Conservation (phyloP, 768 basidiomycete species). For the Tricholoma saponaceum region DNA sequence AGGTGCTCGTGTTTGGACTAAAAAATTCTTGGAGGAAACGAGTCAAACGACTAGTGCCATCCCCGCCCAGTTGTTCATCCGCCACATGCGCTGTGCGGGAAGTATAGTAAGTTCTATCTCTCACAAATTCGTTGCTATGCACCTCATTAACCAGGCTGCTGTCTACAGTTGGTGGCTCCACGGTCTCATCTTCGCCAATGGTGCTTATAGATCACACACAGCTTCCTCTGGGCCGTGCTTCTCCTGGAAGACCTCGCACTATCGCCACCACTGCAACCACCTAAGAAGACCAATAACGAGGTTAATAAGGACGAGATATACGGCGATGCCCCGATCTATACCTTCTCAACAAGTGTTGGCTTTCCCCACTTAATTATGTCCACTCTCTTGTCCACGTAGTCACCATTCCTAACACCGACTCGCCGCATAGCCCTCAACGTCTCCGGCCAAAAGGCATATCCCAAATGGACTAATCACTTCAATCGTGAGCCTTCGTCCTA, state of each 20-base stretch:
- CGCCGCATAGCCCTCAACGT: slow-evolving; percentile 44
- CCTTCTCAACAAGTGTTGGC: slow-evolving; percentile 55
- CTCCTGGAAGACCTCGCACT: slow-evolving; percentile 51
- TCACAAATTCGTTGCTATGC: too few relatives aligned
- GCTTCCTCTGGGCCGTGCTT: slow-evolving; percentile 50
- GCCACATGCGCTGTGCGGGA: slow-evolving; percentile 41
- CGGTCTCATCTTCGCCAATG: slow-evolving; percentile 38
- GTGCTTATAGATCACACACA: slow-evolving; percentile 34
- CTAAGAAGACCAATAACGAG: slow-evolving; percentile 29
- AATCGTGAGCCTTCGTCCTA: slow-evolving; percentile 39
- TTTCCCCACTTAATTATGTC: slow-evolving; percentile 63
- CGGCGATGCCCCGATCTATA: slow-evolving; percentile 59
- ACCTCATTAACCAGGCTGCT: background rate
- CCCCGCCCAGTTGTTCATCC: slow-evolving; percentile 15
- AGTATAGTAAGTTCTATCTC: slow-evolving; percentile 34
- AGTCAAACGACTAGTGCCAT: too few relatives aligned
- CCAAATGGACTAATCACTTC: slow-evolving; percentile 65
- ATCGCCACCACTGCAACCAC: slow-evolving; percentile 49
- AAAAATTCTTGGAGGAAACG: slow-evolving; percentile 28
- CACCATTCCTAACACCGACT: too few relatives aligned
- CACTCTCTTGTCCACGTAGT: too few relatives aligned
- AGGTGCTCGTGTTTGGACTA: too few relatives aligned
- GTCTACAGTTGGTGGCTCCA: slow-evolving; percentile 61
- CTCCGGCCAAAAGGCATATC: slow-evolving; percentile 56
- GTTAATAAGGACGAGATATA: slow-evolving; percentile 53